phyloP scores from a whole-genome alignment of 78 protist species.

The Dictyostelium purpureum region DNA sequence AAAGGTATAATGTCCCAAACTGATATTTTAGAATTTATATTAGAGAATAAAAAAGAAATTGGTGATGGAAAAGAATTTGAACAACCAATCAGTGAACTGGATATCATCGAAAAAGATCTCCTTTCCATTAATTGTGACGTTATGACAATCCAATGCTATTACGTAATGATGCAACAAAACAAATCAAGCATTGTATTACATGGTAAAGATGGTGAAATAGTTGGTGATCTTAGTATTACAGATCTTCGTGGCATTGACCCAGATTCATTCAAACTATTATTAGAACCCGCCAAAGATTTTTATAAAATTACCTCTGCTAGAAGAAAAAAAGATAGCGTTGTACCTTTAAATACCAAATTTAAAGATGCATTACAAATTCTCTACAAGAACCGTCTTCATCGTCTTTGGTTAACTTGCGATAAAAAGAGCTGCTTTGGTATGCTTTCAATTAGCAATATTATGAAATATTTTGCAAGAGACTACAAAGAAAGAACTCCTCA shows the following conservation, averaged over 20 bases:
- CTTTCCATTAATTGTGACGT: not conserved
- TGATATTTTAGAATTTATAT: constrained; percentile 22
- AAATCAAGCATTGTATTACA: not conserved
- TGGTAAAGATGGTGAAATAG: constrained; percentile 12
- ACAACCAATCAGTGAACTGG: not conserved
- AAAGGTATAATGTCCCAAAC: constrained; percentile 48
- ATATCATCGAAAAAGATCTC: constrained; percentile 13
- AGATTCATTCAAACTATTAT: not conserved
- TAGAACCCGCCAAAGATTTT: not conserved
- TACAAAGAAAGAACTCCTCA: not conserved
- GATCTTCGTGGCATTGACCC: constrained; percentile 38
- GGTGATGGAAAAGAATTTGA: not conserved
- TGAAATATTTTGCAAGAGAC: constrained; percentile 27
- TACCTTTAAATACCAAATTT: not conserved
- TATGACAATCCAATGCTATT: constrained; percentile 21
- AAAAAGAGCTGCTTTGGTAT: constrained; percentile 18
- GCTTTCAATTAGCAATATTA: constrained; percentile 6
- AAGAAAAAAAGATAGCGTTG: not conserved
- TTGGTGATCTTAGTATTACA: constrained; percentile 2
- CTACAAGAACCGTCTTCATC: constrained; percentile 2
- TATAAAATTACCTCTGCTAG: not conserved
- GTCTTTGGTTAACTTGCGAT: constrained; percentile 25
- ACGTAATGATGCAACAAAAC: constrained; percentile 24
- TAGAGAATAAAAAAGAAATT: not conserved
- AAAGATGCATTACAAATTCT: not conserved